Evolutionary conservation across 1,139 yeast genomes (phyloP).

Genomic region (Taphrina flavorubra): DNA sequence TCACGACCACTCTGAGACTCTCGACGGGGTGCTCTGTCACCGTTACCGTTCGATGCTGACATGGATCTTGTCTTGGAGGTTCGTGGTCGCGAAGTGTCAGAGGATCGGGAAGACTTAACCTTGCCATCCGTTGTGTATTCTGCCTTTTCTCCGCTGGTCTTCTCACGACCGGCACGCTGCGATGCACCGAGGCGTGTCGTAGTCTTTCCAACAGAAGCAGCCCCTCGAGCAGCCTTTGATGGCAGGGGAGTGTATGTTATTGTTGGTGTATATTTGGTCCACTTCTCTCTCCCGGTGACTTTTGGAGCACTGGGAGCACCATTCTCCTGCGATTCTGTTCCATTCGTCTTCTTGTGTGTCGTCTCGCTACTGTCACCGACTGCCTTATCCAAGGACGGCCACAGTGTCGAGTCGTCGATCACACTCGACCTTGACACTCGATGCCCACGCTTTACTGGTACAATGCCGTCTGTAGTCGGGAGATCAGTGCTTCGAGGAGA

Average conservation of each 20-base stretch:
- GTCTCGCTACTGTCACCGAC: constrained; percentile 19
- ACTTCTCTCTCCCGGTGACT: constrained; percentile 40
- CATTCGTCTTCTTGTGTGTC: constrained; percentile 16
- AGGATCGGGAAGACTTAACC: constrained; percentile 9
- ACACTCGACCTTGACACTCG: constrained; percentile 32
- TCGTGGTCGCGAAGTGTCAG: constrained; percentile 24
- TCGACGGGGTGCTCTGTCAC: constrained; percentile 12
- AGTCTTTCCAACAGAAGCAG: constrained; percentile 10
- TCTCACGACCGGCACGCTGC: constrained; percentile 16
- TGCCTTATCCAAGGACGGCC: constrained; percentile 44
- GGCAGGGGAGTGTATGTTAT: constrained; percentile 38
- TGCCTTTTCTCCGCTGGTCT: neutral
- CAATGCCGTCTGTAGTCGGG: neutral
- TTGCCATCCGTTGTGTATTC: constrained; percentile 10
- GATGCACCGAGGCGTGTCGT: constrained; percentile 1
- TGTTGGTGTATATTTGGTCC: constrained; percentile 42
- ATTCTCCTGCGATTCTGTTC: neutral
- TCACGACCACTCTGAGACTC: constrained; percentile 7
- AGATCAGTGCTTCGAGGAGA: neutral
- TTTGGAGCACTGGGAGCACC: constrained; percentile 30
- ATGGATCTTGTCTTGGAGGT: constrained; percentile 8
- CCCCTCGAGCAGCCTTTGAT: constrained; percentile 27
- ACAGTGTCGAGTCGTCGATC: constrained; percentile 36
- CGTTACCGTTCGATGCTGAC: constrained; percentile 9
- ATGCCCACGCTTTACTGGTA: neutral